phyloP scores from a whole-genome alignment of 2,329 filamentous ascomycete genomes.

The Remersonia thermophila region DNA sequence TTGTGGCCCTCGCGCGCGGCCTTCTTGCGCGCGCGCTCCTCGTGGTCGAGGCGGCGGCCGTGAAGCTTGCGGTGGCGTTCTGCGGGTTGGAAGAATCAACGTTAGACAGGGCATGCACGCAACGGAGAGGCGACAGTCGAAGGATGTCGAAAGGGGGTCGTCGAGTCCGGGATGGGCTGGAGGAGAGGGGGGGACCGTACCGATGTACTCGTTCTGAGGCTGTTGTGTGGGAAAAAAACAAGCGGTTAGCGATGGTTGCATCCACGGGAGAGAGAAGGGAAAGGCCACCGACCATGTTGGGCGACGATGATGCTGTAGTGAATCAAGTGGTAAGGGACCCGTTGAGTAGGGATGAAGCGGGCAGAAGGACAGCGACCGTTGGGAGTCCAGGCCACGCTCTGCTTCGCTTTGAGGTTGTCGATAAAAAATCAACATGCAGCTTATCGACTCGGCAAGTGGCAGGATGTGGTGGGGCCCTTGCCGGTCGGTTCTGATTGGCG shows the following conservation, averaged over 20 bases:
- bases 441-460: neutral
- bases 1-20: constrained; percentile 81
- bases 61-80: constrained; percentile 18
- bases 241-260: constrained; percentile 9
- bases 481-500: neutral
- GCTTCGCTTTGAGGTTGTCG: too few relatives aligned
- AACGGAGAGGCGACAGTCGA: too few relatives aligned
- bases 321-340: too few relatives aligned
- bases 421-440: neutral
- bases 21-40: constrained; percentile 81
- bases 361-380: neutral
- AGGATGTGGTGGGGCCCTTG: neutral
- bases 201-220: constrained; percentile 79
- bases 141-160: too few relatives aligned
- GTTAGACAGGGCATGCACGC: too few relatives aligned
- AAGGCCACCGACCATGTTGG: constrained; percentile 15
- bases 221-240: constrained; percentile 24
- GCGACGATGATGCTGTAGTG: too few relatives aligned
- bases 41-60: constrained; percentile 56
- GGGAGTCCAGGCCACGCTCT: too few relatives aligned
- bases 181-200: constrained; percentile 10
- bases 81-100: constrained; percentile 14
- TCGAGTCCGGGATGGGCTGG: neutral
- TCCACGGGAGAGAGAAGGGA: neutral
- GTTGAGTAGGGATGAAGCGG: too few relatives aligned